Conservation (phyloP, 805 yeast species). For the Soucietia sequanensis region DNA sequence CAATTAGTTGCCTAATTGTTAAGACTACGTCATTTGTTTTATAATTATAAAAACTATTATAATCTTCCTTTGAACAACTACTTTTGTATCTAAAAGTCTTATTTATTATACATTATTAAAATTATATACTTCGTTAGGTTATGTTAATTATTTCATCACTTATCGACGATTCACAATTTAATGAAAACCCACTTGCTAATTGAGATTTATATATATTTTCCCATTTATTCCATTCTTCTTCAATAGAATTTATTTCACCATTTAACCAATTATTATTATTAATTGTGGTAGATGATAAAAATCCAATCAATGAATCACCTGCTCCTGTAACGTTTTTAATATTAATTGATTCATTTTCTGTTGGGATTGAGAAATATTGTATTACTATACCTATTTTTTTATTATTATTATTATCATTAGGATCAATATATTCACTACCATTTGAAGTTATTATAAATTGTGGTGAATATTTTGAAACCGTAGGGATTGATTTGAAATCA, state of each 20-base stretch:
- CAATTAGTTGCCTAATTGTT: too few relatives aligned
- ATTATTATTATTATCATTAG: conserved; percentile 5
- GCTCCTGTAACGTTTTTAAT: conserved; percentile 81
- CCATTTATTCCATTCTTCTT: conserved; percentile 39
- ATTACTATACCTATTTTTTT: conserved; percentile 51
- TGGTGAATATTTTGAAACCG: conserved; percentile 27
- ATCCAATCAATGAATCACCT: conserved; percentile 80
- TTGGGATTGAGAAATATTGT: conserved; percentile 56
- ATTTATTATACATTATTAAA: too few relatives aligned
- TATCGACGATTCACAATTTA: conserved; percentile 21
- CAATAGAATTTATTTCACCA: conserved; percentile 21
- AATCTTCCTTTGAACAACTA: too few relatives aligned
- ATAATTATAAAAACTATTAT: too few relatives aligned
- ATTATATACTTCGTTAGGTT: too few relatives aligned
- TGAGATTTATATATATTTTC: conserved; percentile 35
- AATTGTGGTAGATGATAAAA: conserved; percentile 34
- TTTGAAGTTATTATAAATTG: conserved; percentile 17
- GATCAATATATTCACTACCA: conserved; percentile 11
- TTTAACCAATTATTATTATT: conserved; percentile 26
- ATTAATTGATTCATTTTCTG: conserved; percentile 23
- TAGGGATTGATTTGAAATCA: conserved; percentile 33
- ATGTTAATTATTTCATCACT: too few relatives aligned
- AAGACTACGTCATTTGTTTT: too few relatives aligned
- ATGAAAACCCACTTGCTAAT: conserved; percentile 36
- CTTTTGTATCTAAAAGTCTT: too few relatives aligned